Evolutionary conservation across 202 grass and related monocot genomes (phyloP), one percentile per base, ranked within the genome.

Genomic region (Sporobolus alterniflorus): DNA sequence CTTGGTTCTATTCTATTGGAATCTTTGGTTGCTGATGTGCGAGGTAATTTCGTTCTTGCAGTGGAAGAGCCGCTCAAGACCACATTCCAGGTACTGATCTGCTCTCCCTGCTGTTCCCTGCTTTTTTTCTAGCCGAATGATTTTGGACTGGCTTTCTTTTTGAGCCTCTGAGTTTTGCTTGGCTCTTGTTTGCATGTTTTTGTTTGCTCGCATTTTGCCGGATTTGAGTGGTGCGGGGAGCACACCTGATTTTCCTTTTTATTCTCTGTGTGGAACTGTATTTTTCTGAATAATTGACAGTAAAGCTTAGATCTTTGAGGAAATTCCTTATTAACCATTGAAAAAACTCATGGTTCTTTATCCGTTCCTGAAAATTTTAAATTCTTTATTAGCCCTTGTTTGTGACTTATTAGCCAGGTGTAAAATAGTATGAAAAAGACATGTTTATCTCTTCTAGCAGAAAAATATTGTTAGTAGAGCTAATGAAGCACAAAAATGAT

Each of bases 1-100:
- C 0, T 18, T 16, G 18, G 31, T 66, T 33, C 47, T 76, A 43
- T 41, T 31, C 40, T 61, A 61, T 41, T 15, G 22, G 34, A 36
- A 82, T 89, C 41, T 43, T 43, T 82, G 76, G 52, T 89, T 75
- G 36, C 72, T 82, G 62, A 80, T 67, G 61, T 64, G 49, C 63
- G 56, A 9, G 0, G 17, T 67, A 64, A 69, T 70, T 87, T 79
- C 52, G 0, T 85, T 79, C 10, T 36, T 89, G 81, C 89, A 97
- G 94, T 93, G 84, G 81, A 93, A 34, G 91, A 93, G 84, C 78
- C 88, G 36, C 82, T 93, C 55, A 97, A 89, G 88, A 89, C 40
- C 68, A 93, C 94, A 85, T 93, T 97, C 73, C 86, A 97, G 94
- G 94, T 97, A 57, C 62, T 63, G 59, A 90, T 82, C 84, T 88